Percentiles rank a stretch among this genome's conserved stretches.
Evolutionary conservation across 805 yeast genomes (phyloP).

Genomic region (Pichia exigua): DNA sequence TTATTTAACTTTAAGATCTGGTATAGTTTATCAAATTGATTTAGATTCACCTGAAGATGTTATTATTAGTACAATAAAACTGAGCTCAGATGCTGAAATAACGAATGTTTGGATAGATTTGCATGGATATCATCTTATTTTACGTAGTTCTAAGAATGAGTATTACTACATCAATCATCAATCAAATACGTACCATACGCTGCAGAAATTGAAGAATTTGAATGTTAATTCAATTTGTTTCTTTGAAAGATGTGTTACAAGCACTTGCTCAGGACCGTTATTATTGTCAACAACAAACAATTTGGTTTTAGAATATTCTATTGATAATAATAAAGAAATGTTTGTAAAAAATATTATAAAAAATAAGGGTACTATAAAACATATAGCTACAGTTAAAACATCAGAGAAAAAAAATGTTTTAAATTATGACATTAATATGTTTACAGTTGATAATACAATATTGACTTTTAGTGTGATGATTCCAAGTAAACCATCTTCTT

Average conservation of each 20-base stretch:
- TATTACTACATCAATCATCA: slow-evolving; percentile 40
- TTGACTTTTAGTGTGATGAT: slow-evolving; percentile 11
- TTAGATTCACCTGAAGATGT: slow-evolving; percentile 58
- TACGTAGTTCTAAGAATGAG: slow-evolving; percentile 39
- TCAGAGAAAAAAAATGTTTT: slow-evolving; percentile 3
- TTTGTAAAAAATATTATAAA: slow-evolving; percentile 36
- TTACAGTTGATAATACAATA: slow-evolving; percentile 13
- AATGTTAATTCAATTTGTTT: slow-evolving; percentile 37
- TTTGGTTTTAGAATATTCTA: slow-evolving; percentile 36
- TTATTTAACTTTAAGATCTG: slow-evolving; percentile 44
- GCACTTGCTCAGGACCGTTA: slow-evolving; percentile 35
- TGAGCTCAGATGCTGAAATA: slow-evolving; percentile 20
- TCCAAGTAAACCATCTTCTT: slow-evolving; percentile 7
- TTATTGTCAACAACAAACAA: slow-evolving; percentile 45
- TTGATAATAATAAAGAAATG: slow-evolving; percentile 39
- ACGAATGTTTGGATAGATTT: slow-evolving; percentile 39
- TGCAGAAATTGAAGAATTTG: slow-evolving; percentile 41
- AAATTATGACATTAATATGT: slow-evolving; percentile 7
- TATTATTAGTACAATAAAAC: slow-evolving; percentile 29
- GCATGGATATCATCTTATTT: slow-evolving; percentile 43
- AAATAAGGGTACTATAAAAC: slow-evolving; percentile 13
- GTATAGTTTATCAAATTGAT: slow-evolving; percentile 55
- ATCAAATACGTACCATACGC: slow-evolving; percentile 32
- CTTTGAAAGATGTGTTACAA: slow-evolving; percentile 21
- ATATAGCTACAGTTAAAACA: not conserved